Evolutionary conservation across 768 basidiomycete genomes (phyloP), one percentile per base, ranked within the genome.

Genomic region (Tricholoma terreum): DNA sequence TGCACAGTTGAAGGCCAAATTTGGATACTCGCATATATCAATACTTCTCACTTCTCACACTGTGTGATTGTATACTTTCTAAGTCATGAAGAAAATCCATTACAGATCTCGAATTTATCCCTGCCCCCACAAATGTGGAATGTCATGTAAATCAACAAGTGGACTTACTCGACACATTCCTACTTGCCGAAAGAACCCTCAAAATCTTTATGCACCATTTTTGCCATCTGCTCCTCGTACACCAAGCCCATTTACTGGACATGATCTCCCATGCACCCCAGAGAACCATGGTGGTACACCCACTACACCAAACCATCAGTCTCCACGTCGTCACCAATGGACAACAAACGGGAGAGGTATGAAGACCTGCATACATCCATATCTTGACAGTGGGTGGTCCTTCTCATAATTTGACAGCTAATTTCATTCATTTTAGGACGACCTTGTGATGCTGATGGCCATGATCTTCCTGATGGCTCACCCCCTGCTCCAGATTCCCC

Each of bases 391-490:
- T 42, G 17, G n/a, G 40, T 42, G 7, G 17, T 17, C 15, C 17
- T 42, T 42, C 15, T 42, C n/a, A 17, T 42, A 7, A 7, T 17
- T 42, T 7, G 17, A 42, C 7, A n/a, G 30, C 43, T 27, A 40
- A 35, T 51, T 46, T 36, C 14, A 48, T 27, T n/a, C 3, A 21
- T 34, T 22, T 50, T 33, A 59, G 53, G 54, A 27, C 22, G 12
- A 15, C 48, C 46, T 14, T 56, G 50, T 27, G 50, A 59, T 38
- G 11, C 22, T 14, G 42, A 52, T 10, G 58, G 58, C 9, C 27
- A 19, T 21, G 33, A 56, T n/a, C 42, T 59, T n/a, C 54, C 42
- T 12, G 50, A 50, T 22, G 38, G 38, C 24, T 21, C 31, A 36
- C 51, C 54, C 5, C 56, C 60, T 30, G 22, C 57, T 4, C 54